Evolutionary conservation across 352 stramenopile genomes (phyloP), one percentile per base, ranked within the genome.

Genomic region (Globisporangium echinulatum): DNA sequence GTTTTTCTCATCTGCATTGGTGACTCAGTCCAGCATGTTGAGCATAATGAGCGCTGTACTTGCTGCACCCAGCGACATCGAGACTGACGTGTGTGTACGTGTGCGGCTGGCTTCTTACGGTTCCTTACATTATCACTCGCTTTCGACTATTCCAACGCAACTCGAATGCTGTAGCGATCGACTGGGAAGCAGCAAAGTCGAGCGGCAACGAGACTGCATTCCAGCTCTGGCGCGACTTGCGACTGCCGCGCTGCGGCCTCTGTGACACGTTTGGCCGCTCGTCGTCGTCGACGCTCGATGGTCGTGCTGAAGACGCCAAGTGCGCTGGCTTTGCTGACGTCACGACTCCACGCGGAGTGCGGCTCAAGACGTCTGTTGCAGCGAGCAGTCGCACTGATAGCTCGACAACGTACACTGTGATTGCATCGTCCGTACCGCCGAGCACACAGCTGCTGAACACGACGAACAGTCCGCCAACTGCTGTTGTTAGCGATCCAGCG

Each of bases 161-260:
- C 25, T 25, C n/a, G 46, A 49, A 9, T 49, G 46, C 33, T 13
- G 42, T 60, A 59, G 49, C 52, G 25, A 61, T 72, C 55, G 63
- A 62, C 36, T 58, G 49, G 46, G 42, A 56, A 44, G 60, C 17
- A 49, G 19, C 53, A n/a, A 49, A 9, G 15, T 10, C 13, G 4
- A 33, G 10, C 15, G 33, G 42, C 42, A 49, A 40, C 11, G 49
- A 39, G 44, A 25, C 33, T 11, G 25, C 15, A 7, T 75, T 59
- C 46, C 70, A 85, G 48, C 60, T 72, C 40, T 88, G 76, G 79
- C 42, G 43, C 19, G 61, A 71, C 3, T 59, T 86, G 0, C 58
- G 62, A n/a, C 62, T 86, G 1, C 77, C 79, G 62, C 79, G 64
- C 0, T 88, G 79, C 54, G 77, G 77, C 19, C 69, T 72, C 4